Evolutionary conservation across 805 yeast genomes (phyloP).

Genomic region (Zygosaccharomyces pseudorouxii): DNA sequence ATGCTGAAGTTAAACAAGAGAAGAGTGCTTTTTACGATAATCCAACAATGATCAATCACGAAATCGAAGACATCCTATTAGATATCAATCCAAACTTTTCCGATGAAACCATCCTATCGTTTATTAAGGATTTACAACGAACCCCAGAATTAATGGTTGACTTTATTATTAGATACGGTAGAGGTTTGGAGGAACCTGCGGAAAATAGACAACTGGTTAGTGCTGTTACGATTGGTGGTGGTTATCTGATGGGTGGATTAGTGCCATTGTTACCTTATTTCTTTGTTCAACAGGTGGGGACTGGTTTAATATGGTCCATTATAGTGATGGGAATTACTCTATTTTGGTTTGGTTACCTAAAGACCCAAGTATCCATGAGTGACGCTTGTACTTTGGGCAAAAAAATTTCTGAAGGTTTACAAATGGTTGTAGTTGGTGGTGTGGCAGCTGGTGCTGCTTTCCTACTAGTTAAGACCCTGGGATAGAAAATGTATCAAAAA

Average conservation of each 20-base stretch:
- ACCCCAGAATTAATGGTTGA: conserved; percentile 77
- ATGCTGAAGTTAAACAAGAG: conserved; percentile 66
- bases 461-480: conserved; percentile 80
- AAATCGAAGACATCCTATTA: conserved; percentile 72
- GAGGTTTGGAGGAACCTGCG: conserved; percentile 93
- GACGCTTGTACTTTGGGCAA: conserved; percentile 57
- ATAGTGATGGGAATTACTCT: conserved; percentile 80
- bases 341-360: conserved; percentile 79
- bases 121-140: conserved; percentile 73
- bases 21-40: conserved; percentile 61
- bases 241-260: conserved; percentile 89
- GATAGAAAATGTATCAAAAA: conserved; percentile 8
- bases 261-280: conserved; percentile 90
- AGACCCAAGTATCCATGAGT: conserved; percentile 82
- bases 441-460: conserved; percentile 97
- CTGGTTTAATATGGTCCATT: conserved; percentile 71
- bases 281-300: conserved; percentile 67
- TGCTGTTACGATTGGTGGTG: conserved; percentile 83
- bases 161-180: conserved; percentile 81
- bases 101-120: conserved; percentile 66
- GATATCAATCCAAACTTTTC: conserved; percentile 57
- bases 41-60: conserved; percentile 63
- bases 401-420: conserved; percentile 73
- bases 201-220: conserved; percentile 84
- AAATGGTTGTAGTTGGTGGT: conserved; percentile 96